These are phyloP conservation scores for Miscanthus lutarioriparius DNA, from an alignment of 176 grass and related monocot species.

Conservation along the genomic window DNA sequence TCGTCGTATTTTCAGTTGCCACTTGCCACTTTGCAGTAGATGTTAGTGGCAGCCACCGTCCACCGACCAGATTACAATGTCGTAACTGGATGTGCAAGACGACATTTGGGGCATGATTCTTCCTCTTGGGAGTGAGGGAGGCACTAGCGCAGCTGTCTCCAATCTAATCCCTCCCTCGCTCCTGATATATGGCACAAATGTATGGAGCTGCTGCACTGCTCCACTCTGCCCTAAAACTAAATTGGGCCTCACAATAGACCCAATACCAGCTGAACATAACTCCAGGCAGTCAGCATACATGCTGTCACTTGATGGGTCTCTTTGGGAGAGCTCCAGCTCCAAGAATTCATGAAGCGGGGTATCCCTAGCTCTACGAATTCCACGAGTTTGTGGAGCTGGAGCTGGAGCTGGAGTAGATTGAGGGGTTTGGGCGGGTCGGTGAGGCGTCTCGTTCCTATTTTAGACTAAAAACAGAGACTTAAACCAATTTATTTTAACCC, in stretches of 20 bases:
- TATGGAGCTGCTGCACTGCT: neutral
- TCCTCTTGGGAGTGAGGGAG: neutral
- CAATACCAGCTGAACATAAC: neutral
- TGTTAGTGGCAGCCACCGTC: no score
- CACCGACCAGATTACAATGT: neutral
- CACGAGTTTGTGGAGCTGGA: neutral
- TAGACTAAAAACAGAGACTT: neutral
- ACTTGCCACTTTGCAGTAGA: neutral
- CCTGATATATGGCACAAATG: neutral
- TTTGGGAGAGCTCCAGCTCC: neutral
- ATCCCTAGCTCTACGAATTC: neutral
- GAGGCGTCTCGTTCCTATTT: neutral
- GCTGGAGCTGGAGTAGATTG: neutral
- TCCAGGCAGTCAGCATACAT: neutral
- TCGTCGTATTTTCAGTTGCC: neutral
- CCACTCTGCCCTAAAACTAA: neutral
- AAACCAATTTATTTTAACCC: neutral
- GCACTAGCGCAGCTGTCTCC: neutral
- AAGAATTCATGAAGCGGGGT: neutral
- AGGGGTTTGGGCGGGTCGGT: neutral
- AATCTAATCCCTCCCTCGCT: neutral
- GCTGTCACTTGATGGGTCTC: constrained; percentile 2
- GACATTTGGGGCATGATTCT: neutral
- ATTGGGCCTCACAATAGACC: neutral
- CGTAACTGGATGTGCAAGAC: neutral